These are phyloP conservation scores for Quercus engelmannii DNA, from an alignment of 306 rosid genomes.

Conservation along the genomic window DNA sequence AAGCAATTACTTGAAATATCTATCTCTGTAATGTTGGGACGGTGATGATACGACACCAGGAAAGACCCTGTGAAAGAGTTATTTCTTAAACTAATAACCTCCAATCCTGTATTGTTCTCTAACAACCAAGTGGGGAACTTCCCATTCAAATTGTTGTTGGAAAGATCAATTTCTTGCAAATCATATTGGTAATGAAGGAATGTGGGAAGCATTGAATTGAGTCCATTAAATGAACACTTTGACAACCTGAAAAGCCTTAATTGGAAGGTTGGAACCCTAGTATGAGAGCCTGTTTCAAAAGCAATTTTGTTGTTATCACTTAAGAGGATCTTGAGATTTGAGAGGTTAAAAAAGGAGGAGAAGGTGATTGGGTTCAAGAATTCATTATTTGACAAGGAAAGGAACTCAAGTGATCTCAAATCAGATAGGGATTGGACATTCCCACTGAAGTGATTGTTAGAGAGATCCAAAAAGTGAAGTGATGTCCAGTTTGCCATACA, in stretches of 20 bases:
- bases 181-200: not conserved
- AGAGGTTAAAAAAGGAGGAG: not conserved
- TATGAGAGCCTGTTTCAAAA: too few relatives aligned
- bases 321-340: not conserved
- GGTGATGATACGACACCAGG: rapidly evolving
- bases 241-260: too few relatives aligned
- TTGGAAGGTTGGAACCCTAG: too few relatives aligned
- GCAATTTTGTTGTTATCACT: not conserved
- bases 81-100: not conserved
- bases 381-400: too few relatives aligned
- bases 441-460: too few relatives aligned
- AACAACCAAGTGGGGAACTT: not conserved
- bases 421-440: too few relatives aligned
- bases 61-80: not conserved
- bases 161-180: not conserved
- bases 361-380: too few relatives aligned
- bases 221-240: not conserved
- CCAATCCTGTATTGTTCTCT: not conserved
- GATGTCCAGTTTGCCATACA: not conserved
- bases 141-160: not conserved
- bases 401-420: too few relatives aligned
- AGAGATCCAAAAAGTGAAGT: too few relatives aligned
- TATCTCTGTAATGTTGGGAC: not conserved
- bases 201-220: too few relatives aligned
- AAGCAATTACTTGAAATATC: not conserved